These are phyloP conservation scores for Cladorrhinum samala DNA, from an alignment of 495 filamentous ascomycete genomes.

Conservation along the genomic window DNA sequence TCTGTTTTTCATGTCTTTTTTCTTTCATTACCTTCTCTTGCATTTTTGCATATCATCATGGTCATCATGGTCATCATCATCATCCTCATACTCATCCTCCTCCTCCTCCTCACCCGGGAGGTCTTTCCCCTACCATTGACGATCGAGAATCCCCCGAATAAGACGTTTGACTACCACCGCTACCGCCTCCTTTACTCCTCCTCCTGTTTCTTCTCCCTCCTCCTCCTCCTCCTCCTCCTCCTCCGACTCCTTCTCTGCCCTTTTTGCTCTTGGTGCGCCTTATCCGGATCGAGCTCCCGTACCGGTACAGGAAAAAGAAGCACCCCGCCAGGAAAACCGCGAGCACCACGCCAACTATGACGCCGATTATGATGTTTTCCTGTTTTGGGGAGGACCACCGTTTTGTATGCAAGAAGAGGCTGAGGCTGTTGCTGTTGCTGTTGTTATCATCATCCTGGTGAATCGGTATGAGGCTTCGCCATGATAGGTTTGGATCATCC, in stretches of 20 bases:
- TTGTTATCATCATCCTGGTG: neutral
- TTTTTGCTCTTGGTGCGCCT: slow-evolving; percentile 1
- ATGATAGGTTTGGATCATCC: too few species aligned
- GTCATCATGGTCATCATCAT: too few species aligned
- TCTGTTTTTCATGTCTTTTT: neutral
- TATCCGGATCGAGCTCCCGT: slow-evolving; percentile 27
- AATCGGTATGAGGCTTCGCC: too few species aligned
- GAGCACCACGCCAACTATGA: slow-evolving; percentile 30
- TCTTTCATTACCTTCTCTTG: too few species aligned
- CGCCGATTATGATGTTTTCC: slow-evolving; percentile 30
- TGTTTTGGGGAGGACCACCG: slow-evolving; percentile 11
- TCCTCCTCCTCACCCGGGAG: too few species aligned
- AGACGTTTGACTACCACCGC: neutral
- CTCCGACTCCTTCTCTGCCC: neutral
- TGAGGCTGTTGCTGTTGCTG: too few species aligned
- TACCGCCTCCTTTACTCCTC: neutral
- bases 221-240: neutral
- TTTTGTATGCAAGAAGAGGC: neutral
- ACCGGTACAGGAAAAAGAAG: slow-evolving; percentile 25
- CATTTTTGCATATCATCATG: too few species aligned
- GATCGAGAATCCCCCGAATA: neutral
- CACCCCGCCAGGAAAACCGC: slow-evolving; percentile 25
- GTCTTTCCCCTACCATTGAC: too few species aligned
- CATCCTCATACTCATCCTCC: too few species aligned
- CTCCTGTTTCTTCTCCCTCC: neutral